Evolutionary conservation across 2,329 filamentous ascomycete species (phyloP).

Genomic region (Beauveria bassiana): DNA sequence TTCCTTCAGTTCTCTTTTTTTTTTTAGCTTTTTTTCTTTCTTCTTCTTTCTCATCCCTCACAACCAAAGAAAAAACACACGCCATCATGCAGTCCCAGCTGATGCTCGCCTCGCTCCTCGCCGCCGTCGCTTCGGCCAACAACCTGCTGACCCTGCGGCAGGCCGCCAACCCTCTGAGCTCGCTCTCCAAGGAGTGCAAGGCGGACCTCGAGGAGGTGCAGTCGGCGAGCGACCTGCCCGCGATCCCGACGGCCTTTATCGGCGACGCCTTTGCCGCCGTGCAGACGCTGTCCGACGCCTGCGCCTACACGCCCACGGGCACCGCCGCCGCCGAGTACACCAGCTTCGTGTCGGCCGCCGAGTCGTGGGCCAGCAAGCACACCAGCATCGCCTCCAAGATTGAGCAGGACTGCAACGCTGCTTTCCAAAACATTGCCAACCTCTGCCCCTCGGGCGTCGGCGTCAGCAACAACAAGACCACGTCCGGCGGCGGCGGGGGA

Average conservation of each 20-base stretch:
- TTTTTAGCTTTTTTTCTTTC: neutral
- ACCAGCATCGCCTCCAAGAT: conserved; percentile 19
- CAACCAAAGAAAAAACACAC: conserved; percentile 22
- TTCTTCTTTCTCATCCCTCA: neutral
- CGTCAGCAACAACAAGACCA: neutral
- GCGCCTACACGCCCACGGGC: conserved; percentile 24
- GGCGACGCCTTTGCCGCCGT: conserved; percentile 14
- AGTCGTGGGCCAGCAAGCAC: conserved; percentile 24
- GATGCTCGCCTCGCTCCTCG: conserved; percentile 7
- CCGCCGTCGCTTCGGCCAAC: conserved; percentile 1
- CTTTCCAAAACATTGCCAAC: neutral
- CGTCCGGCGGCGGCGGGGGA: neutral
- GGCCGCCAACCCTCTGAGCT: conserved; percentile 13
- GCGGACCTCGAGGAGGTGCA: conserved; percentile 18
- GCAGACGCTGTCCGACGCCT: conserved; percentile 22
- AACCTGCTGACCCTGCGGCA: conserved; percentile 16
- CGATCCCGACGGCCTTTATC: conserved; percentile 23
- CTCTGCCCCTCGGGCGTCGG: neutral
- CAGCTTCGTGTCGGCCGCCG: conserved; percentile 23
- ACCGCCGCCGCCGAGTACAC: conserved; percentile 24
- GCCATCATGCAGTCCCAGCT: conserved; percentile 12
- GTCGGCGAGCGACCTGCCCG: conserved; percentile 19
- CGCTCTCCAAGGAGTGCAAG: conserved; percentile 16
- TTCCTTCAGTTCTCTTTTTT: neutral
- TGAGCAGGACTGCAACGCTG: conserved; percentile 20